Conservation (phyloP, 2,329 filamentous ascomycete genomes). For the Diaporthe australafricana region DNA sequence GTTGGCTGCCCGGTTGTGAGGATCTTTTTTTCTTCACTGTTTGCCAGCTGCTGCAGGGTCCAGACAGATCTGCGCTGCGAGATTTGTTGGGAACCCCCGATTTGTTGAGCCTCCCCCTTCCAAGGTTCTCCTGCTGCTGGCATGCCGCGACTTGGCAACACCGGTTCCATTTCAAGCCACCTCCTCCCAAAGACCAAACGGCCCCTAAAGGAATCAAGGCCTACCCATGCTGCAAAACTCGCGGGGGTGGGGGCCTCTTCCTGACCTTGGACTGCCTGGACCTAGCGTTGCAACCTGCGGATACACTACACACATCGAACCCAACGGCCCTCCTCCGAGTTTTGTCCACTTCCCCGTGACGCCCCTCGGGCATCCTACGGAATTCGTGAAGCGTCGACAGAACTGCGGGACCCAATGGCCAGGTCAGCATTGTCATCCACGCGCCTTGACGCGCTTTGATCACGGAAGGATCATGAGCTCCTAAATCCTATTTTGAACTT, state of each 20-base stretch:
- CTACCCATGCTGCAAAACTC: neutral
- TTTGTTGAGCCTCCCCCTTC: slow-evolving; percentile 36
- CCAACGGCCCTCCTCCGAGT: slow-evolving; percentile 20
- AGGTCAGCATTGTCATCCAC: slow-evolving; percentile 4
- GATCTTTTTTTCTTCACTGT: neutral
- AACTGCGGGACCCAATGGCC: slow-evolving; percentile 19
- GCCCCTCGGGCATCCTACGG: slow-evolving; percentile 19
- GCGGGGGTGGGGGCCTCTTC: slow-evolving; percentile 13
- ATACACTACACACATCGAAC: too few relatives aligned
- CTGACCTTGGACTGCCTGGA: neutral
- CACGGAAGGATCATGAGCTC: slow-evolving; percentile 6
- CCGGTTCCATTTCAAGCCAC: slow-evolving; percentile 9
- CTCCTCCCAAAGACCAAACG: neutral
- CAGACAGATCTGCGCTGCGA: slow-evolving; percentile 23
- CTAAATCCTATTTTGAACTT: neutral
- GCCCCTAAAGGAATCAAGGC: neutral
- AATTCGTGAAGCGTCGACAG: slow-evolving; percentile 18
- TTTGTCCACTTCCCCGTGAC: slow-evolving; percentile 26
- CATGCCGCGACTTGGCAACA: slow-evolving; percentile 12
- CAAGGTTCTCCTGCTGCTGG: slow-evolving; percentile 16
- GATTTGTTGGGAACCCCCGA: slow-evolving; percentile 36
- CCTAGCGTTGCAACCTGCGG: slow-evolving; percentile 7
- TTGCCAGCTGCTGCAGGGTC: slow-evolving; percentile 23
- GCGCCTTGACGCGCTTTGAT: neutral
- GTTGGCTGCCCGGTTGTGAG: neutral